Evolutionary conservation across 345 rosid genomes (phyloP), one percentile per base, ranked within the genome.

Genomic region (Carallia brachiata): DNA sequence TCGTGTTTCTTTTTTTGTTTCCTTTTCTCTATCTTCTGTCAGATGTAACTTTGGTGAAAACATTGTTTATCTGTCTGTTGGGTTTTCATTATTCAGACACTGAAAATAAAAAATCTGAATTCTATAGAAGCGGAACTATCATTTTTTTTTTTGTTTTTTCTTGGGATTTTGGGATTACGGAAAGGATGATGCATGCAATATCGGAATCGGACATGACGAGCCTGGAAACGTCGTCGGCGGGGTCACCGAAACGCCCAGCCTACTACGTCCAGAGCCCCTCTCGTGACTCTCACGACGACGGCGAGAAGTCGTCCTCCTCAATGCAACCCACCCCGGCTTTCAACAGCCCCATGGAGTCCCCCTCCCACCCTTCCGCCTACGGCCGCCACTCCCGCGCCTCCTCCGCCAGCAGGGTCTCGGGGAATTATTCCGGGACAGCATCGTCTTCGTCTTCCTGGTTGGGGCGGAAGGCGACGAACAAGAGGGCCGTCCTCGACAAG

Each of bases 231-330:
- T 70, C 67, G 0, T 65, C 79, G 5, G 61, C 66, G 1, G 61
- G 44, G 19, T 74, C 78, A 0, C 73, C 78, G 19, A 69, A 75
- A 23, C 74, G 73, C 23, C 61, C 63, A 23, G 74, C 60, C 0
- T 75, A 70, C 74, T 70, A 64, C 71, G 79, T 75, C 17, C 62
- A 70, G 52, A 65, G 63, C 59, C 79, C 74, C 0, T 70, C 74
- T 1, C 59, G 65, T 0, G 69, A 68, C 65, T 69, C 78, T 15
- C 73, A 68, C 10, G 77, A 75, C 48, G 70, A 28, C 48, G 77
- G 55, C 30, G 78, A 75, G 56, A 69, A 69, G 50, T 44, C 50
- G 56, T 70, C 70, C 3, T 70, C 78, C 0, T 47, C 73, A 1
- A 31, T 34, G 61, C 69, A 66, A 1, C 23, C 71, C 52, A 59